Percentiles rank a stretch among this genome's conserved stretches.
phyloP scores from a whole-genome alignment of 1,284 basidiomycete genomes.

The Puccinia horiana region DNA sequence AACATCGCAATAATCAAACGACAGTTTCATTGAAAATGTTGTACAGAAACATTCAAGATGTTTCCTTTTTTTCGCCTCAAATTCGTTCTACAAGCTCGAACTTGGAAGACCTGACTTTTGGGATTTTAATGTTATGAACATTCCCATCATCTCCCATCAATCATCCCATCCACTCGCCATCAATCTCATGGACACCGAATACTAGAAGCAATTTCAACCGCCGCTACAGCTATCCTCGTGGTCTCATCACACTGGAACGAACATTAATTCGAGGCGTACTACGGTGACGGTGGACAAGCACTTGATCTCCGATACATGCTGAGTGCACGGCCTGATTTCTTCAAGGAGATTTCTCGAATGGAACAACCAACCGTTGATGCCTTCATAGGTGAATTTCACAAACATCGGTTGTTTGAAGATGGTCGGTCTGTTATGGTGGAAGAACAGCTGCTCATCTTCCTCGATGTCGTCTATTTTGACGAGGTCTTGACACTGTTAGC shows the following conservation, averaged over 20 bases:
- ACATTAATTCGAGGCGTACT: background rate
- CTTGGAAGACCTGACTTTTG: too few relatives aligned
- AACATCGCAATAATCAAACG: too few relatives aligned
- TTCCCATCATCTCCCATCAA: too few relatives aligned
- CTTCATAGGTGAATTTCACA: background rate
- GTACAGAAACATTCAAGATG: too few relatives aligned
- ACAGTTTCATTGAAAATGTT: too few relatives aligned
- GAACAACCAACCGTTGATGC: background rate
- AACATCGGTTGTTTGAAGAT: background rate
- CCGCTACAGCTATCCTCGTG: background rate
- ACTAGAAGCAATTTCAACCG: background rate
- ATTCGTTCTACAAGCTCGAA: too few relatives aligned
- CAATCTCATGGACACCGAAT: background rate
- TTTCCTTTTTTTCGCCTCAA: too few relatives aligned
- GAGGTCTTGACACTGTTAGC: background rate
- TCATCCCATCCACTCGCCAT: background rate
- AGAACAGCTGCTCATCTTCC: background rate
- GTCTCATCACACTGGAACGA: background rate
- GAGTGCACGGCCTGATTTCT: background rate
- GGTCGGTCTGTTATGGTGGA: background rate
- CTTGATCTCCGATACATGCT: background rate
- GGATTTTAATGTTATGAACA: too few relatives aligned
- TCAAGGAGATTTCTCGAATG: background rate
- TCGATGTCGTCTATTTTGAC: background rate
- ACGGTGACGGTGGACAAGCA: background rate